These are phyloP conservation scores for maize (Zea mays) DNA, from an alignment of 176 grass and related monocot species.

Conservation along the genomic window Zm-B73-REFERENCE-NAM-5.0 NC_050102.1:30218001-30218500, in stretches of 20 bases:
- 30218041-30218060: constrained; percentile 13
- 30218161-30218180: constrained; percentile 35
- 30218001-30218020: background rate
- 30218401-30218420: too few species aligned
- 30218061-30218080: constrained; percentile 41
- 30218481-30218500: too few species aligned
- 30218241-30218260: constrained; percentile 98
- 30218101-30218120: constrained; percentile 91
- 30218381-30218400: too few species aligned
- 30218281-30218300: constrained; percentile 91
- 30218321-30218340: constrained; percentile 35
- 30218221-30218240: constrained; percentile 92
- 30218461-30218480: too few species aligned
- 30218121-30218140: constrained; percentile 96
- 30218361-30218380: too few species aligned
- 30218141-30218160: constrained; percentile 48
- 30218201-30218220: constrained; percentile 52
- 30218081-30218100: constrained; percentile 92
- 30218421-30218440: too few species aligned
- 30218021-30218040: constrained; percentile 7
- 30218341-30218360: too few species aligned
- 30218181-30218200: constrained; percentile 36
- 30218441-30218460: too few species aligned
- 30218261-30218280: constrained; percentile 98
- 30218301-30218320: constrained; percentile 95